These are phyloP conservation scores for Melaleuca quinquenervia DNA, from an alignment of 345 rosid genomes.

Conservation along the genomic window DNA sequence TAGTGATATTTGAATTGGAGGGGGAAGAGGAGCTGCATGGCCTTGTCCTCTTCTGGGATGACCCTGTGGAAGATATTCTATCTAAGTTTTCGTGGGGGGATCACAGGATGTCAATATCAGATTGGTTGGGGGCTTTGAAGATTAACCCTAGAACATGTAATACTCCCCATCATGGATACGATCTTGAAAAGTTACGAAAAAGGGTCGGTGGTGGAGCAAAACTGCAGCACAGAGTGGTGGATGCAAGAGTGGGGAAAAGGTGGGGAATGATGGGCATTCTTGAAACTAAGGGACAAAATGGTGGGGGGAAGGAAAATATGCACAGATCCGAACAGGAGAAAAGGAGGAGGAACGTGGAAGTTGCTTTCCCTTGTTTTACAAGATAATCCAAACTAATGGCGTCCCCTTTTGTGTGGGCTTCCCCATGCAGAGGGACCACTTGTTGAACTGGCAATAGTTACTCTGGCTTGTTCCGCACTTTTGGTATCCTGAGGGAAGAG, in stretches of 20 bases:
- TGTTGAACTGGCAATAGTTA: neutral
- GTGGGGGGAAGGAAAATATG: neutral
- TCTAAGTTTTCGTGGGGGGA: neutral
- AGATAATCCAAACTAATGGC: neutral
- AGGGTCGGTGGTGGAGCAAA: neutral
- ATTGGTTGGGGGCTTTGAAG: neutral
- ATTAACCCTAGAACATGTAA: neutral
- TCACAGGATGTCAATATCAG: neutral
- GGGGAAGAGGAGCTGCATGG: neutral
- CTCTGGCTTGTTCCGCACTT: neutral
- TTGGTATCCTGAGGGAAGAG: neutral
- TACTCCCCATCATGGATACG: neutral
- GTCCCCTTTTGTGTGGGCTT: neutral
- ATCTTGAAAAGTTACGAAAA: neutral
- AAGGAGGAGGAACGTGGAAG: neutral
- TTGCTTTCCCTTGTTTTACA: neutral
- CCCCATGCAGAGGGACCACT: neutral
- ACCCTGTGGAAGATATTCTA: neutral
- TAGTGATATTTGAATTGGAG: neutral
- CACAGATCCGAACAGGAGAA: neutral
- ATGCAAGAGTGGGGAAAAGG: neutral
- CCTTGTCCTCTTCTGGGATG: neutral
- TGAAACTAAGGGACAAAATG: neutral
- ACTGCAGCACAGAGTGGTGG: neutral
- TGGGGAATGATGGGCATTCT: neutral